Evolutionary conservation across 2,329 filamentous ascomycete genomes (phyloP), one percentile per base, ranked within the genome.

Genomic region (Xylariales sp.): DNA sequence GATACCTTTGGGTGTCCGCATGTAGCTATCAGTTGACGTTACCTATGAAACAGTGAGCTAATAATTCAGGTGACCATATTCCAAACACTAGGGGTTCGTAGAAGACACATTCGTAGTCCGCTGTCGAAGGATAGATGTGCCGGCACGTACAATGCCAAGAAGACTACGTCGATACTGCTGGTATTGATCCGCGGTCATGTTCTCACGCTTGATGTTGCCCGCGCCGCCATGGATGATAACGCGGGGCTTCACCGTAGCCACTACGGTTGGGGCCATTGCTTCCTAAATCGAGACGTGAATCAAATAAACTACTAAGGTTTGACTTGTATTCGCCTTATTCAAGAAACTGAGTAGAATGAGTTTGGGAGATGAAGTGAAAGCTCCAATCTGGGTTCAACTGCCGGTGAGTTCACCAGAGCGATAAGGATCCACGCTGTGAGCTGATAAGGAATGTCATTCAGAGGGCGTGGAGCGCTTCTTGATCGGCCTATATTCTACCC

Each of bases 201-300:
- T 88, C 7, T 83, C 78, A 3, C 86, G 89, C 32, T 83, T 84
- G 72, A 93, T 89, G 75, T 91, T 90, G 55, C 91, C 91, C 1
- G 91, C 91, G 41, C 91, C 91, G 75, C 91, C 91, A 74, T 93
- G 90, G 74, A 93, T 87, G 75, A 92, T 90, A 39, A 92, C 77
- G 9, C 89, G 84, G 3, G 90, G 89, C 74, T 82, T 80, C 39
- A 71, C 41, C 16, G 66, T 71, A 0, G 18, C 30, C 28, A 50
- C 14, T 23, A 34, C n/a, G 10, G 28, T 30, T 62, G 69, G 30
- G n/a, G 66, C 48, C 63, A 64, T 70, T 45, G 3, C 18, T 23
- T 23, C 23, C 23, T 9, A 1, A 45, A 56, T 10, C 5, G 10
- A 28, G 32, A 39, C 16, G 43, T 16, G 39, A 16, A 41, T 8